Evolutionary conservation across 192 early-diverging fungal species (phyloP).

Genomic region (Gonapodya prolifera): DNA sequence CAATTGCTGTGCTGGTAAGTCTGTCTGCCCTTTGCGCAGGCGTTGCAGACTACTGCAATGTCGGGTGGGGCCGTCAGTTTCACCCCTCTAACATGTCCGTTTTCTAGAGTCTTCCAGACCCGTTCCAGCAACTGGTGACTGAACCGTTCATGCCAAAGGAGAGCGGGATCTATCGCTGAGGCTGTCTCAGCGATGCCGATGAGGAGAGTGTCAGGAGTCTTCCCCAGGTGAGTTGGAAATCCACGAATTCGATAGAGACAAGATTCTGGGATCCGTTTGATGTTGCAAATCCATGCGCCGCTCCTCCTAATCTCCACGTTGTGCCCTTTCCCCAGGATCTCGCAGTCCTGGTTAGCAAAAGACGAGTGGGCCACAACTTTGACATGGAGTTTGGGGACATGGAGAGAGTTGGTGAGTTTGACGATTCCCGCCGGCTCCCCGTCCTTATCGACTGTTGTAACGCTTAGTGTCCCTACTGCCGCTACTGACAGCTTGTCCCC

Average conservation of each 20-base stretch:
- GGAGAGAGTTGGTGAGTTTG: neutral
- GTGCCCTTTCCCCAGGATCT: neutral
- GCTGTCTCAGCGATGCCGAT: neutral
- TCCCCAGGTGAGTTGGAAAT: neutral
- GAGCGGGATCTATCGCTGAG: neutral
- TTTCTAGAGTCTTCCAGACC: neutral
- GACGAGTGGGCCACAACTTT: neutral
- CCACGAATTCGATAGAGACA: neutral
- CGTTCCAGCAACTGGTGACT: neutral
- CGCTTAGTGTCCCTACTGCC: neutral
- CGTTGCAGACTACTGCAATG: neutral
- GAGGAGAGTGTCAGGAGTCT: neutral
- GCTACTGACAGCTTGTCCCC: neutral
- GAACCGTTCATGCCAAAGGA: neutral
- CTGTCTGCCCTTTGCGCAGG: neutral
- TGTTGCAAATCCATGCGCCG: too few species aligned
- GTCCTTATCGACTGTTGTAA: neutral
- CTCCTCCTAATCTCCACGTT: neutral
- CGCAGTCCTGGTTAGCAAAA: neutral
- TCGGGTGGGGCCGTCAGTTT: neutral
- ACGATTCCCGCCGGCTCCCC: neutral
- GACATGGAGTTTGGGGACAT: neutral
- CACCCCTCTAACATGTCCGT: neutral
- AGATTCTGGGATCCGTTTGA: neutral
- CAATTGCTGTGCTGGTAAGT: neutral